Evolutionary conservation across 495 filamentous ascomycete species (phyloP), one percentile per base, ranked within the genome.

Genomic region (Lasiosphaeria ovina): DNA sequence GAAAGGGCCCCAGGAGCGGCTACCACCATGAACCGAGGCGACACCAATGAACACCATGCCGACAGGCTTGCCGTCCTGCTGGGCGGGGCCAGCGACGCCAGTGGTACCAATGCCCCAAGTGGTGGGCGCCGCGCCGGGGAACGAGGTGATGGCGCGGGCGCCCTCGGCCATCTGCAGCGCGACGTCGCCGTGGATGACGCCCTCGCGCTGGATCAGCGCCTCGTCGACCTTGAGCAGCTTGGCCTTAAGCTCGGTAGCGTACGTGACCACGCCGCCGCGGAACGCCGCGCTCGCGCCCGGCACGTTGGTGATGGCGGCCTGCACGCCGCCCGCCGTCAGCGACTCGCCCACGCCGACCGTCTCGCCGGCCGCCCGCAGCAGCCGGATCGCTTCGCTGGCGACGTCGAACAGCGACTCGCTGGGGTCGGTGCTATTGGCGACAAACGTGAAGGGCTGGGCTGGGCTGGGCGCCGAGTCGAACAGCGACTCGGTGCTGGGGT

Each of bases 51-150:
- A 71, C 14, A 71, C 69, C 35, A 62, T 71, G 7, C 66, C 69
- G 1, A 55, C 62, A 1, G 61, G 54, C 64, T 71, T 68, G 14
- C 69, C 69, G 35, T 71, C 69, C 60, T 71, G 69, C 48, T 12
- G 11, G 9, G 57, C 63, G 7, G 69, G 69, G 14, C 69, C 69
- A 3, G 71, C 69, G 4, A 73, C 71, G 7, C 71, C 71, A 11
- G 70, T 73, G 0, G 70, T 73, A 3, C 64, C 68, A 42, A 73
- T 56, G 1, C 70, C 70, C 70, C 70, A 72, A 10, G 61, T 65
- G 10, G 68, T 67, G 17, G 48, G 54, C 12, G 16, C 48, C n/a
- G 55, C 58, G 12, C 65, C 61, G 31, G 44, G 44, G 11, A 24
- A 24, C 24, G 24, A 24, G 24, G 24, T 24, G 24, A 24, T 24